Conservation (phyloP, 768 basidiomycete genomes). For the Serendipita sp. region DNA sequence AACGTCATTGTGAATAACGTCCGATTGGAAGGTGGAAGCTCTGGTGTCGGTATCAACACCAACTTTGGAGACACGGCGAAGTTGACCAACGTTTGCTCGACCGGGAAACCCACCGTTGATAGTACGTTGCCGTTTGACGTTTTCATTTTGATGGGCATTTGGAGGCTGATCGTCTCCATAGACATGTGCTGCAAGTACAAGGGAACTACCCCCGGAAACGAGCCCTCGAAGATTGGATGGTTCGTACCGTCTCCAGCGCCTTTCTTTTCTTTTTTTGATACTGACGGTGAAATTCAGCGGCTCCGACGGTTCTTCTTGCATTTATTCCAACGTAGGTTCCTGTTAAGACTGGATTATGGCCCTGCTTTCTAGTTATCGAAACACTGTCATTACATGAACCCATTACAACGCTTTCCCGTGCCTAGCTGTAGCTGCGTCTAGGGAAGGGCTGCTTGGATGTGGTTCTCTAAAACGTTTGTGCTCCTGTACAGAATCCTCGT, state of each 20-base stretch:
- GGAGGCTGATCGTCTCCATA: neutral
- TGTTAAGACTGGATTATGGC: neutral
- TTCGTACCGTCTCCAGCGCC: neutral
- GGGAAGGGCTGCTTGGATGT: too few relatives aligned
- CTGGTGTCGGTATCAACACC: constrained; percentile 6
- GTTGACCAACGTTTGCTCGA: constrained; percentile 7
- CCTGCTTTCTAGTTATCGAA: too few relatives aligned
- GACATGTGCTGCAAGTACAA: constrained; percentile 7
- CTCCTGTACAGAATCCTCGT: too few relatives aligned
- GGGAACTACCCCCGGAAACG: neutral
- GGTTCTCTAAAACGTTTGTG: too few relatives aligned
- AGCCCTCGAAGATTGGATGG: constrained; percentile 5
- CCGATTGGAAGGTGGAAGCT: neutral
- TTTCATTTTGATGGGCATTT: neutral
- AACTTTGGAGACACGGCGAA: constrained; percentile 9
- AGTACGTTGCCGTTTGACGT: neutral
- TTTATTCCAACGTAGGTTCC: neutral
- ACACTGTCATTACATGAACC: too few relatives aligned
- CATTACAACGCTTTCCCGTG: too few relatives aligned
- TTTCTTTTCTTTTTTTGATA: neutral
- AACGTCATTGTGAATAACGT: constrained; percentile 9
- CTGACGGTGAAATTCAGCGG: neutral
- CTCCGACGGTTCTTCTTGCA: neutral
- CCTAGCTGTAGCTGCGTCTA: too few relatives aligned
- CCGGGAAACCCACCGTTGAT: constrained; percentile 3